Percentiles rank a stretch among this genome's conserved stretches.
phyloP scores from a whole-genome alignment of 2,329 filamentous ascomycete genomes.

The Colletotrichum phormii region DNA sequence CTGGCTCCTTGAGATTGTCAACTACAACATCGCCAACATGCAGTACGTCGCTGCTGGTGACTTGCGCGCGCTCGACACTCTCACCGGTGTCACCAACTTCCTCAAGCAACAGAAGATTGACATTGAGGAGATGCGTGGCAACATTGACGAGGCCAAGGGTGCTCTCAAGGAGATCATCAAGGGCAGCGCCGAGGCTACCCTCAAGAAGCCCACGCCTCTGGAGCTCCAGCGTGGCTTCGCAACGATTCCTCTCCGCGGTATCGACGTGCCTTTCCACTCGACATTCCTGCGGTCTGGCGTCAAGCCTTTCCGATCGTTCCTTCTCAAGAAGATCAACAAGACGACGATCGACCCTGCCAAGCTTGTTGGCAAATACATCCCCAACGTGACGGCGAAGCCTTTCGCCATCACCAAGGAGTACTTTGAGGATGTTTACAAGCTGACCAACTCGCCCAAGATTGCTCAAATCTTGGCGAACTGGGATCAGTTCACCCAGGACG shows the following conservation, averaged over 20 bases:
- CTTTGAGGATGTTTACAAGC: constrained; percentile 96
- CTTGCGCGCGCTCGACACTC: constrained; percentile 76
- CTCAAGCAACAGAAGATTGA: constrained; percentile 98
- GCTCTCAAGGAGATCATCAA: constrained; percentile 92
- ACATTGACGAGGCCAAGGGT: constrained; percentile 90
- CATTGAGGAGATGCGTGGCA: constrained; percentile 91
- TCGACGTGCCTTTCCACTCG: constrained; percentile 99
- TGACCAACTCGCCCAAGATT: constrained; percentile 87
- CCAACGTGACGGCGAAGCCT: constrained; percentile 95
- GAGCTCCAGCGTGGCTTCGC: constrained; percentile 95
- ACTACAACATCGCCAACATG: constrained; percentile 87
- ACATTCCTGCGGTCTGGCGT: constrained; percentile 98
- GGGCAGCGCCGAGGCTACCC: constrained; percentile 86
- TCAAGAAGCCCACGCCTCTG: constrained; percentile 87
- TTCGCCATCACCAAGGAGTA: constrained; percentile 98
- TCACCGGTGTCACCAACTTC: constrained; percentile 89
- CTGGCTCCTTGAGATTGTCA: constrained; percentile 99
- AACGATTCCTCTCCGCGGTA: constrained; percentile 95
- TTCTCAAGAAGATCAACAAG: constrained; percentile 99
- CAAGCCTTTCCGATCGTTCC: constrained; percentile 97
- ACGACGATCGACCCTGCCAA: constrained; percentile 98
- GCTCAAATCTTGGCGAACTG: constrained; percentile 87
- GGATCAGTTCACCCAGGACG: constrained; percentile 75
- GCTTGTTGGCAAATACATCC: constrained; percentile 98
- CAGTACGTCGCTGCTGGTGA: constrained; percentile 81